Percentiles rank a stretch among this genome's conserved stretches.
These are phyloP conservation scores for Lentinus polychrous DNA, from an alignment of 1,284 basidiomycete genomes.

Conservation along the genomic window DNA sequence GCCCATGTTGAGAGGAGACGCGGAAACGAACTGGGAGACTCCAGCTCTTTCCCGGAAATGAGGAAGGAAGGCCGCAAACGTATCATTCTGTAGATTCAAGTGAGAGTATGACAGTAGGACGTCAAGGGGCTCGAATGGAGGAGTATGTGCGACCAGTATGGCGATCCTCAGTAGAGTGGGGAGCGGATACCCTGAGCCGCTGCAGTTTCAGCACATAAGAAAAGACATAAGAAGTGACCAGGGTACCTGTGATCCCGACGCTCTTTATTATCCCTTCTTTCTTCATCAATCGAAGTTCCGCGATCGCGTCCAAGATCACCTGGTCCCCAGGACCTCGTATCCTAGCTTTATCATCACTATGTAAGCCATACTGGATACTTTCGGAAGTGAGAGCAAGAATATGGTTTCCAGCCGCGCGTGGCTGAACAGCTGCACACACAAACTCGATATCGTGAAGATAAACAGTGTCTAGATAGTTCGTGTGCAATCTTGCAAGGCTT, in stretches of 20 bases:
- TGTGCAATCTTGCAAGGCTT: slow-evolving; percentile 71
- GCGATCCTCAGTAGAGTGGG: slow-evolving; percentile 82
- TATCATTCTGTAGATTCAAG: slow-evolving; percentile 75
- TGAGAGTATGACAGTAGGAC: slow-evolving; percentile 85
- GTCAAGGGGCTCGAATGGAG: slow-evolving; percentile 68
- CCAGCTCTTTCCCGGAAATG: slow-evolving; percentile 59
- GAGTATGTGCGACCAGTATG: slow-evolving; percentile 61
- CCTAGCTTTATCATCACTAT: slow-evolving; percentile 47
- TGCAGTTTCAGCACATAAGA: slow-evolving; percentile 1
- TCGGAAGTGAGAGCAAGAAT: slow-evolving; percentile 46
- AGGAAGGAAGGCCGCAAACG: slow-evolving; percentile 55
- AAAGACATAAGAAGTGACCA: slow-evolving; percentile 4
- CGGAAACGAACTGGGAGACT: slow-evolving; percentile 69
- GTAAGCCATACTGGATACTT: slow-evolving; percentile 51
- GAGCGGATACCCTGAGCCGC: slow-evolving; percentile 72
- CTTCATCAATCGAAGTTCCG: slow-evolving; percentile 70
- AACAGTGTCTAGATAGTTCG: slow-evolving; percentile 78
- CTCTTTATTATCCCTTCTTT: slow-evolving; percentile 71
- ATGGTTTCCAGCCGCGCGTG: slow-evolving; percentile 49
- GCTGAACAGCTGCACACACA: slow-evolving; percentile 53
- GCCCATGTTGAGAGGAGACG: slow-evolving; percentile 92
- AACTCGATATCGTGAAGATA: slow-evolving; percentile 95
- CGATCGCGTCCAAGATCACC: slow-evolving; percentile 67
- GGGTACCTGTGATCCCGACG: slow-evolving; percentile 81
- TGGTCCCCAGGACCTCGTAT: slow-evolving; percentile 77